phyloP scores from a whole-genome alignment of 2,329 filamentous ascomycete species.

The Sphaerulina populicola region DNA sequence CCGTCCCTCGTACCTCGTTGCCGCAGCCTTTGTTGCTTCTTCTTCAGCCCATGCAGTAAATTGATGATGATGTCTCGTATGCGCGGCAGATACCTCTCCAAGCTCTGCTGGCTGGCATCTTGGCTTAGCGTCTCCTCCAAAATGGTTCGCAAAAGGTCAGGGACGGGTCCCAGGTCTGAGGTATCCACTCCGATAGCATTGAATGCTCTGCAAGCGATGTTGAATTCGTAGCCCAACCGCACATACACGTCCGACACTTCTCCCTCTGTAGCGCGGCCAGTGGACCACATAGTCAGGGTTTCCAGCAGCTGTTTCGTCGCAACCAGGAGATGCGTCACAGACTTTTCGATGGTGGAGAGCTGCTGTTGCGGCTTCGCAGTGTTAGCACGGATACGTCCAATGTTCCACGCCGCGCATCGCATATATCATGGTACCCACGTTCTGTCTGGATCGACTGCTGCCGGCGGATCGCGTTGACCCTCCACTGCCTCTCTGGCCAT shows the following conservation, averaged over 20 bases:
- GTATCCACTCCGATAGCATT: slow-evolving; percentile 95
- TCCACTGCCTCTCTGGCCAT: slow-evolving; percentile 23
- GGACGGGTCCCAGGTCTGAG: slow-evolving; percentile 85
- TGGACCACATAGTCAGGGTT: slow-evolving; percentile 95
- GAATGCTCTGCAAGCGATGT: slow-evolving; percentile 95
- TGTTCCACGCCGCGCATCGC: background rate
- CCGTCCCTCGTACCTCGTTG: slow-evolving; percentile 44
- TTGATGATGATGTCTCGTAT: slow-evolving; percentile 99
- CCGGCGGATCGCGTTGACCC: slow-evolving; percentile 23
- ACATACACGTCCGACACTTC: slow-evolving; percentile 98
- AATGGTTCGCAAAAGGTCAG: slow-evolving; percentile 79
- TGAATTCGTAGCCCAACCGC: slow-evolving; percentile 95
- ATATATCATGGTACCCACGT: slow-evolving; percentile 18
- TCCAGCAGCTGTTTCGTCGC: slow-evolving; percentile 97
- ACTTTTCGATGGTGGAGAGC: slow-evolving; percentile 97
- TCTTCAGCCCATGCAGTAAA: slow-evolving; percentile 86
- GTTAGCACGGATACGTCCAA: slow-evolving; percentile 10
- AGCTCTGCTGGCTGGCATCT: slow-evolving; percentile 83
- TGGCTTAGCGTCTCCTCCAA: slow-evolving; percentile 94
- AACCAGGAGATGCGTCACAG: slow-evolving; percentile 92
- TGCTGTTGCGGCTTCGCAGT: slow-evolving; percentile 56
- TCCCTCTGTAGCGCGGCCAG: slow-evolving; percentile 79
- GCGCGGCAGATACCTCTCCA: slow-evolving; percentile 85
- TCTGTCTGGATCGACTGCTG: slow-evolving; percentile 22
- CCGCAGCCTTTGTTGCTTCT: slow-evolving; percentile 84